Evolutionary conservation across 768 basidiomycete species (phyloP).

Genomic region (Favolaschia claudopus): DNA sequence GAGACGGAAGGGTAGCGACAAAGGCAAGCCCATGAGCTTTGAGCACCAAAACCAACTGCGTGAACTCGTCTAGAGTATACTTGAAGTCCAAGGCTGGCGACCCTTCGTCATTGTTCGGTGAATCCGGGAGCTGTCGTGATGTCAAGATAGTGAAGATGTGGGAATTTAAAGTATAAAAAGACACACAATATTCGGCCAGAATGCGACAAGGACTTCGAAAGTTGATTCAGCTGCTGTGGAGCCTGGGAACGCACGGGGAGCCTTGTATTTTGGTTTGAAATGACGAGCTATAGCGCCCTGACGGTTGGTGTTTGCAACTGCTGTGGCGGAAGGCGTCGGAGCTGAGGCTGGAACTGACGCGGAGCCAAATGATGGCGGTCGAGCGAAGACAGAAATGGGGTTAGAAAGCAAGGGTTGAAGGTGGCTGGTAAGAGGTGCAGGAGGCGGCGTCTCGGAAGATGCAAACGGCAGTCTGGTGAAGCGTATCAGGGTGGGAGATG

Average conservation of each 20-base stretch:
- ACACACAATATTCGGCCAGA: slow-evolving; percentile 1
- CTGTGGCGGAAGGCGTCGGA: background rate
- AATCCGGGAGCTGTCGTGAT: background rate
- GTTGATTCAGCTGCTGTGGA: background rate
- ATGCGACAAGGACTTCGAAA: background rate
- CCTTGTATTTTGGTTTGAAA: background rate
- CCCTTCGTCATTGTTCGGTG: background rate
- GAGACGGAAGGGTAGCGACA: background rate
- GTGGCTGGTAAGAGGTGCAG: too few relatives aligned
- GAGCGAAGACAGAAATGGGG: too few relatives aligned
- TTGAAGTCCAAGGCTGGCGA: background rate
- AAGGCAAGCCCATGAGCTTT: background rate
- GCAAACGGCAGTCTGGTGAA: too few relatives aligned
- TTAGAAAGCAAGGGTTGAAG: too few relatives aligned
- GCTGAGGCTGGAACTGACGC: too few relatives aligned
- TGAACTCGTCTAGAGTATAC: slow-evolving; percentile 2
- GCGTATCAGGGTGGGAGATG: too few relatives aligned
- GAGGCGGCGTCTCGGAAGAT: too few relatives aligned
- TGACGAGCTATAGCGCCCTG: background rate
- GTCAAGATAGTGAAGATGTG: background rate
- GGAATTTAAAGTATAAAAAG: background rate
- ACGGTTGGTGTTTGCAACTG: background rate
- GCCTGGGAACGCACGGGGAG: background rate
- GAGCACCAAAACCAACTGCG: background rate
- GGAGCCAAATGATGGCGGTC: too few relatives aligned